These are phyloP conservation scores for Fusarium albosuccineum DNA, from an alignment of 2,329 filamentous ascomycete species.

Conservation along the genomic window DNA sequence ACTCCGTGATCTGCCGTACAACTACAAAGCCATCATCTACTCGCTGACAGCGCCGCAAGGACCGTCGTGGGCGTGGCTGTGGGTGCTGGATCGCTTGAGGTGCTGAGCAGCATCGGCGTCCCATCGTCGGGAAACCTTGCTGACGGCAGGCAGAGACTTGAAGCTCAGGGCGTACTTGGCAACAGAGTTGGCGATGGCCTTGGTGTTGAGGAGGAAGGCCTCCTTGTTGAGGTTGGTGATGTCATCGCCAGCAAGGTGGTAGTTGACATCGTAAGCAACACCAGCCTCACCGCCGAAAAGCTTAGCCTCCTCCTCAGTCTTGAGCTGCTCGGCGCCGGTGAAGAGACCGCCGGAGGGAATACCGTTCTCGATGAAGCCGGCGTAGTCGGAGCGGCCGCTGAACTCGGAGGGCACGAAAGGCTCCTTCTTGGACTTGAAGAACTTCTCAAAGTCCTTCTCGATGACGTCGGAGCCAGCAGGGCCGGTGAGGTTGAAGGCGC, in stretches of 20 bases:
- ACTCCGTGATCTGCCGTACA: neutral
- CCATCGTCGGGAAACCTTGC: constrained; percentile 47
- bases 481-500: constrained; percentile 67
- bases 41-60: constrained; percentile 45
- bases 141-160: constrained; percentile 49
- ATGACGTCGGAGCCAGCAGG: constrained; percentile 72
- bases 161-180: constrained; percentile 57
- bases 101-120: constrained; percentile 48
- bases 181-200: constrained; percentile 57
- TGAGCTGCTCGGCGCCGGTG: constrained; percentile 75
- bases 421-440: constrained; percentile 60
- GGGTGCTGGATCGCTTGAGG: constrained; percentile 43
- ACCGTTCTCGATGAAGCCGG: constrained; percentile 73
- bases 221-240: constrained; percentile 55
- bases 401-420: constrained; percentile 73
- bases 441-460: constrained; percentile 69
- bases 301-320: constrained; percentile 69
- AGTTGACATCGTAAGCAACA: constrained; percentile 60
- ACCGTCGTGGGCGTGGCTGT: constrained; percentile 46
- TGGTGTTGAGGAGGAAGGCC: constrained; percentile 60
- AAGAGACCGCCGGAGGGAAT: constrained; percentile 78
- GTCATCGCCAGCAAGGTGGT: constrained; percentile 60
- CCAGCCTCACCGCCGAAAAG: constrained; percentile 73
- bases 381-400: constrained; percentile 75
- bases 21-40: constrained; percentile 1